A percentile compares a stretch with the other conserved stretches of the same genome.
These are phyloP conservation scores for Trametes polyzona DNA, from an alignment of 1,284 basidiomycete genomes.

Conservation along the genomic window DNA sequence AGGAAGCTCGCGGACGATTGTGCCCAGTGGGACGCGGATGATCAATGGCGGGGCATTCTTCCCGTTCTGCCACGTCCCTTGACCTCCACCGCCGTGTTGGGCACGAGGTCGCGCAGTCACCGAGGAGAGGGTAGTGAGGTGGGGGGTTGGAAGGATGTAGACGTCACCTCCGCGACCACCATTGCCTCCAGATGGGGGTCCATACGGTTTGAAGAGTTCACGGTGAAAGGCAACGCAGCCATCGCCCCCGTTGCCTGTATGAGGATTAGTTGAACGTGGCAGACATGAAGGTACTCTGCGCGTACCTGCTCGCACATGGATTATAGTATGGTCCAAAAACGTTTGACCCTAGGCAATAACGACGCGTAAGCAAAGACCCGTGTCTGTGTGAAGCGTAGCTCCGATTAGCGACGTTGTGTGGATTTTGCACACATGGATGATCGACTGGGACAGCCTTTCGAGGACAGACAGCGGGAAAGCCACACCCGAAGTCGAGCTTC, in stretches of 20 bases:
- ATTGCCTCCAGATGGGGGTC: constrained; percentile 89
- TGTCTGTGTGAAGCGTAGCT: not conserved
- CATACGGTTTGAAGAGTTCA: constrained; percentile 77
- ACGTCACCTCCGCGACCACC: constrained; percentile 89
- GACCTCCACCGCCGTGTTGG: constrained; percentile 69
- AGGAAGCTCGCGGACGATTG: constrained; percentile 79
- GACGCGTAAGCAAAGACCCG: not conserved
- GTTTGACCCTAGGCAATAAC: constrained; percentile 60
- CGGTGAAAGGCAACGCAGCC: constrained; percentile 86
- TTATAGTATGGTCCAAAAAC: constrained; percentile 81
- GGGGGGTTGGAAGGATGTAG: constrained; percentile 77
- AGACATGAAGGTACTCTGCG: not conserved
- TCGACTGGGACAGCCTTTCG: too few relatives aligned
- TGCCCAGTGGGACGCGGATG: constrained; percentile 86
- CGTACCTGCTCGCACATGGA: constrained; percentile 78
- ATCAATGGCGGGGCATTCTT: constrained; percentile 71
- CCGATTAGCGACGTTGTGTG: not conserved
- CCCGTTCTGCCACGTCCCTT: constrained; percentile 87
- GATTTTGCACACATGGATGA: too few relatives aligned
- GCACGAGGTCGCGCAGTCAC: constrained; percentile 73
- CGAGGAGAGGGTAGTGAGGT: constrained; percentile 77
- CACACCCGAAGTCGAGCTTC: too few relatives aligned
- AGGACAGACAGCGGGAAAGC: too few relatives aligned
- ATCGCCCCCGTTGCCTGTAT: constrained; percentile 77
- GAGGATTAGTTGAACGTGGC: too few relatives aligned